phyloP scores from a whole-genome alignment of 352 stramenopile genomes.

The Peronospora farinosa region DNA sequence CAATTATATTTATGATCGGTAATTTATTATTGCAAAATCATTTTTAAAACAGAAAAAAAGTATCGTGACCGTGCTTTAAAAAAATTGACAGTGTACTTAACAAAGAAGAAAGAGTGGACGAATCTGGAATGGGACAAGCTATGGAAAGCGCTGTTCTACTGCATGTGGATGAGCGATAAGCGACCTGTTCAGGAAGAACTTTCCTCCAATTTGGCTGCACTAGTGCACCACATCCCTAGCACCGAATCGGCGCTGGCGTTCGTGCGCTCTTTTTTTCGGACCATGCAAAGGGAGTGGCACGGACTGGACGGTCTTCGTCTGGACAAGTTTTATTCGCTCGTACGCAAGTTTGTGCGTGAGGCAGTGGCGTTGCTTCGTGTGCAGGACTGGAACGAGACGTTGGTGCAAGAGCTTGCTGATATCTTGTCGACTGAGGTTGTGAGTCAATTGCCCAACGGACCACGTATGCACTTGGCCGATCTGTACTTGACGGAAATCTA shows the following conservation, averaged over 20 bases:
- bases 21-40: slow-evolving; percentile 3
- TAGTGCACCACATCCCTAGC: slow-evolving; percentile 57
- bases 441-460: slow-evolving; percentile 71
- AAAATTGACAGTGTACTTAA: slow-evolving; percentile 73
- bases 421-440: slow-evolving; percentile 67
- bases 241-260: slow-evolving; percentile 49
- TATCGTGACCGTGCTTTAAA: slow-evolving; percentile 78
- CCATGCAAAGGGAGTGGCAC: slow-evolving; percentile 84
- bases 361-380: slow-evolving; percentile 49
- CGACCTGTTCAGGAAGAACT: slow-evolving; percentile 73
- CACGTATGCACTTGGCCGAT: slow-evolving; percentile 74
- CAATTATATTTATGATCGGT: background rate
- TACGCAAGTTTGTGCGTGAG: slow-evolving; percentile 77
- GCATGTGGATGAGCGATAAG: slow-evolving; percentile 89
- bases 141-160: slow-evolving; percentile 87
- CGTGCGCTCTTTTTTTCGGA: slow-evolving; percentile 76
- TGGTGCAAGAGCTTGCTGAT: slow-evolving; percentile 48
- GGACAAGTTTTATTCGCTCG: slow-evolving; percentile 84
- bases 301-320: slow-evolving; percentile 75
- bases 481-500: slow-evolving; percentile 65
- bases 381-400: slow-evolving; percentile 47
- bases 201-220: slow-evolving; percentile 48
- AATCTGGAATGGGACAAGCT: slow-evolving; percentile 83
- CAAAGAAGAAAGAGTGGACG: slow-evolving; percentile 57
- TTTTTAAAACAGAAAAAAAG: slow-evolving; percentile 61